Percentiles rank a stretch among this genome's conserved stretches.
Conservation (phyloP, 495 filamentous ascomycete genomes). For the Rusavskia elegans region DNA sequence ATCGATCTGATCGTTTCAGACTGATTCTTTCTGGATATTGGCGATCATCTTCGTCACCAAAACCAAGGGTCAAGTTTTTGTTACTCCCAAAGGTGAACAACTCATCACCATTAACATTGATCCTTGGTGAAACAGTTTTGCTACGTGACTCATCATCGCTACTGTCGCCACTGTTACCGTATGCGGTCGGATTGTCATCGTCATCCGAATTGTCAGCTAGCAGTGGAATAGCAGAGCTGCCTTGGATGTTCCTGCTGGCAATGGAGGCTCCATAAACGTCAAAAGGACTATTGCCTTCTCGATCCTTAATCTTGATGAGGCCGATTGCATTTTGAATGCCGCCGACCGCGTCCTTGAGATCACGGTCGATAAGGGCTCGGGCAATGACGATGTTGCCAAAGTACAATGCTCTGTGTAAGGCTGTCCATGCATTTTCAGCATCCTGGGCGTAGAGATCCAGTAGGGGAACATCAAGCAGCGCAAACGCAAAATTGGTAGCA, state of each 20-base stretch:
- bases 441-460: slow-evolving; percentile 79
- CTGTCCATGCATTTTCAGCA: slow-evolving; percentile 88
- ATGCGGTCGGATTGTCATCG: slow-evolving; percentile 25
- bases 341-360: slow-evolving; percentile 45
- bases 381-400: slow-evolving; percentile 83
- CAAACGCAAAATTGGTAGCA: slow-evolving; percentile 54
- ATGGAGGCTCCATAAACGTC: slow-evolving; percentile 81
- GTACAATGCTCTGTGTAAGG: slow-evolving; percentile 83
- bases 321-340: slow-evolving; percentile 35
- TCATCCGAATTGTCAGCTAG: slow-evolving; percentile 14
- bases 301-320: slow-evolving; percentile 88
- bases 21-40: slow-evolving; percentile 76
- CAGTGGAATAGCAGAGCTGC: slow-evolving; percentile 3
- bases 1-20: slow-evolving; percentile 63
- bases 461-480: slow-evolving; percentile 64
- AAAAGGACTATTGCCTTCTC: slow-evolving; percentile 85
- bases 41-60: slow-evolving; percentile 84
- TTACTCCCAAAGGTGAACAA: slow-evolving; percentile 89
- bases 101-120: slow-evolving; percentile 55
- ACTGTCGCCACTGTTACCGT: slow-evolving; percentile 20
- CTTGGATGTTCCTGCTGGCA: slow-evolving; percentile 36
- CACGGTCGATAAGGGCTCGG: slow-evolving; percentile 58
- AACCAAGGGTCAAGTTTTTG: slow-evolving; percentile 80
- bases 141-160: slow-evolving; percentile 16
- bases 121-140: slow-evolving; percentile 16